phyloP scores from a whole-genome alignment of 257 asterid genomes.

The Voacanga thouarsii region DNA sequence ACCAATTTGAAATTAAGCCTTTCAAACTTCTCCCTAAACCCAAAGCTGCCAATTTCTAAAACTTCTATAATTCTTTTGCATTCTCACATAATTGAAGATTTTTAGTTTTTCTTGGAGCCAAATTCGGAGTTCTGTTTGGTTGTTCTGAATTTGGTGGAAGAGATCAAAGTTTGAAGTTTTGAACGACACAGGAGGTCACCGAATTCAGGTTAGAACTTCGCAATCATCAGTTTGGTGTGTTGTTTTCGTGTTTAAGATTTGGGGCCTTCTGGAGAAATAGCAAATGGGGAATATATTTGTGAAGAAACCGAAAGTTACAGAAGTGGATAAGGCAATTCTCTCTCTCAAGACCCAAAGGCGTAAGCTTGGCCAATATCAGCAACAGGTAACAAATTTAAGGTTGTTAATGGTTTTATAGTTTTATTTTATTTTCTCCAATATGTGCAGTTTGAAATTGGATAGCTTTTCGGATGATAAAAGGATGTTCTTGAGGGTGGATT shows the following conservation, averaged over 20 bases:
- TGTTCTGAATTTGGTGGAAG: background rate
- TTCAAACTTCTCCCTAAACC: too few species aligned
- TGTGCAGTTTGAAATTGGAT: background rate
- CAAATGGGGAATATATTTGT: slow-evolving; percentile 85
- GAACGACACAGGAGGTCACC: too few species aligned
- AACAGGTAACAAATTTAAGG: slow-evolving; percentile 45
- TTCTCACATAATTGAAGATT: too few species aligned
- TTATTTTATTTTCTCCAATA: background rate
- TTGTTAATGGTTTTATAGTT: background rate
- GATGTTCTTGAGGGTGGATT: background rate
- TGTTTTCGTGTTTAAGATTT: background rate
- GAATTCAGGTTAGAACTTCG: background rate
- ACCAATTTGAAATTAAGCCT: too few species aligned
- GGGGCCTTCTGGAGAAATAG: too few species aligned
- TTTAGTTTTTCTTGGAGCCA: background rate
- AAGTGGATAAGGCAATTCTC: slow-evolving; percentile 88
- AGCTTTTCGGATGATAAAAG: background rate
- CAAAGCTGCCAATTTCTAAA: too few species aligned
- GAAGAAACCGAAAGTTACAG: slow-evolving; percentile 91
- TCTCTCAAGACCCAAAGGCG: slow-evolving; percentile 98
- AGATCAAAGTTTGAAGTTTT: background rate
- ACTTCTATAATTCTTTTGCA: too few species aligned
- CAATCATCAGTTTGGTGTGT: background rate
- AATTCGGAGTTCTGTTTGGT: background rate
- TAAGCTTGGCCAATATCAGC: slow-evolving; percentile 91